Base-by-base conservation (phyloP, 2,329 filamentous ascomycete species). In the Hymenoscyphus repandus region DNA sequence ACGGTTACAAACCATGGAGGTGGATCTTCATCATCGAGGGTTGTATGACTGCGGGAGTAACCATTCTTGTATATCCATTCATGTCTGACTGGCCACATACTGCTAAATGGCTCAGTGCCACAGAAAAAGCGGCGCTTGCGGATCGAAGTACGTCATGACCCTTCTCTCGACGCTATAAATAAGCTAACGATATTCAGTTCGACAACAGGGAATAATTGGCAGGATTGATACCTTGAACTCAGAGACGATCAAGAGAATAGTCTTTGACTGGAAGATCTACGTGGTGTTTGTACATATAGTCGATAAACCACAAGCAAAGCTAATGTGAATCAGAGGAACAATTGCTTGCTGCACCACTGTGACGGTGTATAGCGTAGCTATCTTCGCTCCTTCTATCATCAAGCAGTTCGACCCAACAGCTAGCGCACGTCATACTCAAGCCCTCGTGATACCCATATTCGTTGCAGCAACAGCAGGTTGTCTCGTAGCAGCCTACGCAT, bases 81-180 rank as follows among this genome's bases (percentile, higher is more conserved):
- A n/a, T 49, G 30, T 36, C 38, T 49, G 58, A 80, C 62, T 76
- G 72, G 57, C 75, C 76, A 0, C 65, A 69, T n/a, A 70, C 67
- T n/a, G 71, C 73, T 33, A 67, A 64, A 3, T 78, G 75, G 64
- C 67, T 79, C 9, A 70, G 64, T 5, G 55, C 65, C 2, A 60
- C 70, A 0, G 74, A 78, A 57, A 71, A 66, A 34, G 52, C 54
- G 2, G 64, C 68, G n/a, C 58, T 72, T 2, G 53, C 59, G 22
- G 57, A 60, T 17, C 63, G 68, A 6, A 57, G 51, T 53, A 45
- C 27, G 47, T 39, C 20, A 5, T 32, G 11, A 11, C 15, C 18
- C 15, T 20, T 42, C 15, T n/a, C 11, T 30, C 22, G 17, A 3
- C 11, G 17, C 15, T 30, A 41, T 12, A 12, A 32, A 7, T 5